Base-by-base conservation (phyloP, 495 filamentous ascomycete genomes). In the Talaromyces liani region DNA sequence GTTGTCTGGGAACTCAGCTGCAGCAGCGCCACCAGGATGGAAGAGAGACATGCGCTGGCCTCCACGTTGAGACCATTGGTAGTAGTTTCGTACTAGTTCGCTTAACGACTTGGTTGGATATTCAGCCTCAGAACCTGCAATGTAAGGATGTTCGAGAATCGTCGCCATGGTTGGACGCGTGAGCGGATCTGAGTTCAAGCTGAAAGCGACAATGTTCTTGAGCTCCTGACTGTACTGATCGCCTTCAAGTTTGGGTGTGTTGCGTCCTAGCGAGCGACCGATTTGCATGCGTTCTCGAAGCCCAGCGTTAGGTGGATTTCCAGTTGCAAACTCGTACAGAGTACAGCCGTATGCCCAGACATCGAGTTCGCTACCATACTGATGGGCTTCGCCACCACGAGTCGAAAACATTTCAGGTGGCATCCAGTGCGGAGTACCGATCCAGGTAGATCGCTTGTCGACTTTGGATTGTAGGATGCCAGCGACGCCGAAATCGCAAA, bases 351-450 rank as follows among this genome's bases (percentile, higher is more conserved):
- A 59, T 1, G 93, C 92, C 94, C 94, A 98, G 47, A 96, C 91
- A 69, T 98, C 94, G 63, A 98, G 87, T 68, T 89, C 86, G 25
- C 78, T 85, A 6, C 84, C 82, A 64, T 88, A 88, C n/a, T 78
- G 75, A 70, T 78, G 72, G 29, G 72, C 73, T 62, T 75, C 68
- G 9, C 71, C 71, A 49, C 63, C 63, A 7, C 72, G 68, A 59
- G 71, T 67, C 58, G 71, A 79, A 63, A 91, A 88, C 64, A 95
- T 83, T 71, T 98, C 94, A 0, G 92, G 94, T 1, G 94, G 90
- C 93, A 98, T 97, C 91, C 93, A 98, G 75, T 97, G 86, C 16
- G 91, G 91, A 6, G 94, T 98, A 9, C 94, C 94, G 53, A 98
- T 90, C 72, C 97, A 92, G 0, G 94, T 98, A 3, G 88, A 89